These are phyloP conservation scores for Aureobasidium sp. DNA, from an alignment of 2,329 filamentous ascomycete species.

Conservation along the genomic window DNA sequence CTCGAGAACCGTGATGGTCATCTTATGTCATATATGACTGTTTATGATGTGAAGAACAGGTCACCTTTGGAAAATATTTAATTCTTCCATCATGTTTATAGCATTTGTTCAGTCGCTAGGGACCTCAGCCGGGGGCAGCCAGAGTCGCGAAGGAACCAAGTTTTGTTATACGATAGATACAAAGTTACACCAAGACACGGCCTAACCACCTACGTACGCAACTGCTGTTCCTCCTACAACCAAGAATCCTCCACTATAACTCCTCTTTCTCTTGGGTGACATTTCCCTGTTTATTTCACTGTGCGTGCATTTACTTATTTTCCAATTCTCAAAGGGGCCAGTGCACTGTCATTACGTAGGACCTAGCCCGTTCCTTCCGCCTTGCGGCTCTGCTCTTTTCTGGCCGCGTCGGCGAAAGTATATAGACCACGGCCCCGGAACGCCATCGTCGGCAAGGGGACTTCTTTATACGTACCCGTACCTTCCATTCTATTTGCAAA, in stretches of 20 bases:
- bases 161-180: background rate
- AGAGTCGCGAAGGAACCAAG: background rate
- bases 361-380: background rate
- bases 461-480: background rate
- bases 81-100: background rate
- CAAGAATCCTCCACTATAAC: background rate
- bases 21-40: conserved; percentile 4
- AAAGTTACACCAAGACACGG: background rate
- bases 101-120: background rate
- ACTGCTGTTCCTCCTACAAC: background rate
- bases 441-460: conserved; percentile 5
- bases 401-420: background rate
- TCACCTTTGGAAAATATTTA: background rate
- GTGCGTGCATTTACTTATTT: background rate
- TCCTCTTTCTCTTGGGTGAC: background rate
- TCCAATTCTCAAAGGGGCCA: background rate
- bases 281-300: background rate
- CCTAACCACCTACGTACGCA: background rate
- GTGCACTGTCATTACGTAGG: conserved; percentile 11
- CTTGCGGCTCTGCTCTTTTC: background rate
- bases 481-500: background rate
- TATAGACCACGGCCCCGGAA: conserved; percentile 1
- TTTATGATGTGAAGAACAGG: background rate
- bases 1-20: background rate
- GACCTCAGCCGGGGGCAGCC: background rate